Evolutionary conservation across 2,329 filamentous ascomycete genomes (phyloP).

Genomic region (Anthostomella pinea): DNA sequence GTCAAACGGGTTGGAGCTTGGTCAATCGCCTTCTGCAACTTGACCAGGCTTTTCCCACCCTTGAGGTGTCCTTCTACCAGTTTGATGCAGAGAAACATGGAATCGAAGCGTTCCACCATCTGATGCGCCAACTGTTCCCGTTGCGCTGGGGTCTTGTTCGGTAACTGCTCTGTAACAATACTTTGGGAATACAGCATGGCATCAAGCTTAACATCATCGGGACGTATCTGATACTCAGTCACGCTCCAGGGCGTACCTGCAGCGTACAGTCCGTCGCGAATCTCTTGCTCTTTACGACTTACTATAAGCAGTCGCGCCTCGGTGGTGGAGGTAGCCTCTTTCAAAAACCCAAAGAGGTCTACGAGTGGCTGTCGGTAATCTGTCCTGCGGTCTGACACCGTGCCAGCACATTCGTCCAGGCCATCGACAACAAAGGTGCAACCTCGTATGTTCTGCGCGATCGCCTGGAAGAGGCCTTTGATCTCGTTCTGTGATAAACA

Average conservation of each 20-base stretch:
- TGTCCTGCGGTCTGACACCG: background rate
- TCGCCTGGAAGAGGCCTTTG: slow-evolving; percentile 18
- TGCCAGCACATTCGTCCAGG: slow-evolving; percentile 33
- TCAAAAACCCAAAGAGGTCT: slow-evolving; percentile 20
- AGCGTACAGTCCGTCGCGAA: slow-evolving; percentile 19
- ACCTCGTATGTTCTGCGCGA: slow-evolving; percentile 10
- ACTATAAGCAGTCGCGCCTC: slow-evolving; percentile 21
- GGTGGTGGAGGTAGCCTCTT: slow-evolving; percentile 1
- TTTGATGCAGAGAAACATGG: slow-evolving; percentile 35
- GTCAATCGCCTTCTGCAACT: slow-evolving; percentile 28
- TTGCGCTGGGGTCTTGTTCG: slow-evolving; percentile 21
- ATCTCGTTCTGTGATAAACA: slow-evolving; percentile 18
- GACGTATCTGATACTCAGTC: slow-evolving; percentile 18
- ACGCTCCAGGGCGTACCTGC: background rate
- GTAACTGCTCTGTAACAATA: slow-evolving; percentile 29
- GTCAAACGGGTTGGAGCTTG: slow-evolving; percentile 27
- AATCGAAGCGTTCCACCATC: slow-evolving; percentile 29
- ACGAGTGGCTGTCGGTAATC: too few relatives aligned
- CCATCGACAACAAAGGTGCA: slow-evolving; percentile 32
- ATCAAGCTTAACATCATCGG: slow-evolving; percentile 24
- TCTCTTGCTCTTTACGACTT: slow-evolving; percentile 25
- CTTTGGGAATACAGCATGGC: slow-evolving; percentile 20
- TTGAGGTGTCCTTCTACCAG: slow-evolving; percentile 27
- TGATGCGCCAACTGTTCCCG: slow-evolving; percentile 17
- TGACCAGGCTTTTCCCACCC: slow-evolving; percentile 25